Evolutionary conservation across 176 grass and related monocot genomes (phyloP).

Genomic region (Carex myosuroides): DNA sequence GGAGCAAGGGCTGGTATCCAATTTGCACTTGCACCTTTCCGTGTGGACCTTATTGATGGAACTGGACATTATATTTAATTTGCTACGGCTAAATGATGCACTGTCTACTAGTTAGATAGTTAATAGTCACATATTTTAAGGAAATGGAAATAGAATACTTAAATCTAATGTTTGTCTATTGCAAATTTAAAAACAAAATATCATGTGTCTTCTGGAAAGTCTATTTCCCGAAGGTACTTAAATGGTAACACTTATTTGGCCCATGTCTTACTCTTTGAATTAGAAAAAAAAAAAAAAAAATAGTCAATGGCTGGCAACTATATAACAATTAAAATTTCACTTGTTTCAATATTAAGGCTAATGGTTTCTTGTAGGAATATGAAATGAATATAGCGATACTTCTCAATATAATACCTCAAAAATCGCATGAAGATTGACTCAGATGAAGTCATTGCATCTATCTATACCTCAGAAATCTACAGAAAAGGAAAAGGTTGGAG

Average conservation of each 20-base stretch:
- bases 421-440: background rate
- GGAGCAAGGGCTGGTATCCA: background rate
- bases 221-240: background rate
- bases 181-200: background rate
- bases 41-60: too few relatives aligned
- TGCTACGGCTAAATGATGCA: too few relatives aligned
- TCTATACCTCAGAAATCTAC: conserved; percentile 1
- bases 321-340: background rate
- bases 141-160: background rate
- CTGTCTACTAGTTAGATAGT: too few relatives aligned
- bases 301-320: background rate
- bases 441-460: background rate
- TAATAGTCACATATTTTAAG: background rate
- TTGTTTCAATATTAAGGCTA: background rate
- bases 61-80: too few relatives aligned
- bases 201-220: background rate
- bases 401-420: too few relatives aligned
- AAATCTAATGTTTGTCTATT: background rate
- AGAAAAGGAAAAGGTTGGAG: too few relatives aligned
- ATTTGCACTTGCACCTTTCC: too few relatives aligned
- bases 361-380: background rate
- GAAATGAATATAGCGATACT: background rate
- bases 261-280: background rate
- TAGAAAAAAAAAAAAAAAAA: background rate
- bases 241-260: background rate